Percentiles rank a stretch among this genome's conserved stretches.
Evolutionary conservation across 2,329 filamentous ascomycete species (phyloP).

Genomic region (Byssothecium circinans): DNA sequence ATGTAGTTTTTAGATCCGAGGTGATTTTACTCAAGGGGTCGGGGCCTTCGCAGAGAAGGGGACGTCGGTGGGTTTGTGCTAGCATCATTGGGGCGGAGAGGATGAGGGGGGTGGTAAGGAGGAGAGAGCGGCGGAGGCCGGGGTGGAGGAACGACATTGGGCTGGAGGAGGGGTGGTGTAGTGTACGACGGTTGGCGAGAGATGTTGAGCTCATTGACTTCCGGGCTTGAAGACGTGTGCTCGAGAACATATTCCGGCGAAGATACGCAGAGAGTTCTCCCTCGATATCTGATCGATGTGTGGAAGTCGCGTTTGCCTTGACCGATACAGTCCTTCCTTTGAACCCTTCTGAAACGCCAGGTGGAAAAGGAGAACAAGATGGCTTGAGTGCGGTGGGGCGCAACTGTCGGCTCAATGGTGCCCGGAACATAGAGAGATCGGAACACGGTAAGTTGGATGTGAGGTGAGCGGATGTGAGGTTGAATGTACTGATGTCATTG

Average conservation of each 20-base stretch:
- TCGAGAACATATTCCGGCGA: no score
- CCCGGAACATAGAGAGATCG: slow-evolving; percentile 16
- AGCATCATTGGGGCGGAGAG: slow-evolving; percentile 38
- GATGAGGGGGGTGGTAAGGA: slow-evolving; percentile 41
- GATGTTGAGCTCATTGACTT: not conserved
- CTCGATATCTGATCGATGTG: no score
- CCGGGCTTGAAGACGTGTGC: no score
- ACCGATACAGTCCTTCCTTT: no score
- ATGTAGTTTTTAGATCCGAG: slow-evolving; percentile 36
- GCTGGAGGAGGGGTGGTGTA: not conserved
- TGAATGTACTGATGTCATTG: slow-evolving; percentile 39
- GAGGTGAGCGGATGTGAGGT: slow-evolving; percentile 6
- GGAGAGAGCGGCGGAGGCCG: slow-evolving; percentile 42
- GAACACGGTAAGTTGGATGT: not conserved
- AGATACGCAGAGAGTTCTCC: no score
- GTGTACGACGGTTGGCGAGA: not conserved
- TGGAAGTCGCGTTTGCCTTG: no score
- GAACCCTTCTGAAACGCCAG: no score
- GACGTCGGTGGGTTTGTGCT: slow-evolving; percentile 27
- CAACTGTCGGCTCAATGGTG: slow-evolving; percentile 12
- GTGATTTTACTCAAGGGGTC: slow-evolving; percentile 43
- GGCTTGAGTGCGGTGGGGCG: not conserved
- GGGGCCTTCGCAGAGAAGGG: slow-evolving; percentile 43
- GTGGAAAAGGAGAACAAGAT: not conserved
- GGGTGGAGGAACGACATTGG: slow-evolving; percentile 47